Evolutionary conservation across 2,329 filamentous ascomycete species (phyloP), one percentile per base, ranked within the genome.

Genomic region (Venturiaceae sp.): DNA sequence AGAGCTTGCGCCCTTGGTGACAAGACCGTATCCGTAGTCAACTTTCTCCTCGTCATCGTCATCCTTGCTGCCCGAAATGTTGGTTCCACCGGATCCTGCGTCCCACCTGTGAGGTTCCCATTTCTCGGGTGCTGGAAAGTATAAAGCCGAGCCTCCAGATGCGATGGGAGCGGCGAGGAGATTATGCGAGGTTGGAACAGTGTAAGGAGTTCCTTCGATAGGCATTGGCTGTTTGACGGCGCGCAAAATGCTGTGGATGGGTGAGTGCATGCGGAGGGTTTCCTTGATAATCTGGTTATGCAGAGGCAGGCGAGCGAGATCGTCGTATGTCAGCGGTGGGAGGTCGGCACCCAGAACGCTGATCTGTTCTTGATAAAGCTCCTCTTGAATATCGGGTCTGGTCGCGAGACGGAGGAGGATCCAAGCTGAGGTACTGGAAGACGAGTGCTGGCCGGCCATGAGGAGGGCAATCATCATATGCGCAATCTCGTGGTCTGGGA

Each of bases 51-150:
- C 78, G 11, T 75, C 75, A 87, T 88, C 67, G 86, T 83, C 66
- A 26, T 84, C 82, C 60, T 61, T 71, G 63, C 62, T 68, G 59
- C 68, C 66, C 37, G 80, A 78, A 21, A 76, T 74, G 53, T 75
- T 75, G 58, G 70, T 73, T 61, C 74, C 59, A 65, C 78, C 54
- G 79, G 80, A 28, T 77, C 82, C 83, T 59, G 81, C 83, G 65
- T 90, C 84, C 92, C 92, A 97, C 59, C 92, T 86, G 74, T 94
- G 90, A 54, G 92, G 92, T 69, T 96, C 87, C 92, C 92, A 97
- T 56, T 81, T 71, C 23, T 87, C 75, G 6, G 92, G 87, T 65
- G 95, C 83, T 21, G 90, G 88, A 79, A 97, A 97, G 77, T 86
- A 88, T 60, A 82, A 73, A 23, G 83, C 76, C 60, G 88, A 85